Conservation (phyloP, 768 basidiomycete genomes). For the Sarcodon aspratus region DNA sequence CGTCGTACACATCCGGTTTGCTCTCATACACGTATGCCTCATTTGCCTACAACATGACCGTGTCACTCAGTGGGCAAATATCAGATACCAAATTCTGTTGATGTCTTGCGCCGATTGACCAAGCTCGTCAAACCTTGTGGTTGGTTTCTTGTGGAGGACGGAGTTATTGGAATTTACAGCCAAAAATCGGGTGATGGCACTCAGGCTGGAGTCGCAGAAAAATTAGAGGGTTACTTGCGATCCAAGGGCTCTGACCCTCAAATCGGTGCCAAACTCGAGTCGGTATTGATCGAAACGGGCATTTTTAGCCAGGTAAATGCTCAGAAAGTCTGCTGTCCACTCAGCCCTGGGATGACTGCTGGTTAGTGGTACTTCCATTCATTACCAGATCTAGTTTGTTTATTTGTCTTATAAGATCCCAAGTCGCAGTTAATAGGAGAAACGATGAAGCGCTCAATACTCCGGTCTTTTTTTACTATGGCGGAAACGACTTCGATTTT, state of each 20-base stretch:
- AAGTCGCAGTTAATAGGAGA: no score
- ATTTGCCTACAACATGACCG: background rate
- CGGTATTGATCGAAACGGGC: background rate
- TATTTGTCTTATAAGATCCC: no score
- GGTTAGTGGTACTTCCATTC: no score
- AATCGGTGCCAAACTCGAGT: constrained; percentile 1
- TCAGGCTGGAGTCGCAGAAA: background rate
- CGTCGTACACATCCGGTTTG: constrained; percentile 13
- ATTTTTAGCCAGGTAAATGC: constrained; percentile 1
- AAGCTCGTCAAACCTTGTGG: constrained; percentile 7
- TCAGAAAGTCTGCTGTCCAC: background rate
- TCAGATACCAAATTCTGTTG: constrained; percentile 9
- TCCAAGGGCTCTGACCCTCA: constrained; percentile 1
- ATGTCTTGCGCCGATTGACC: constrained; percentile 9
- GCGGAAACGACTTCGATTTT: no score
- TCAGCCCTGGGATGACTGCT: no score
- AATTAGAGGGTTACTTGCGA: background rate
- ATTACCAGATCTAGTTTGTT: no score
- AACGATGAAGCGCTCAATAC: no score
- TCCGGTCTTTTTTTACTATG: no score
- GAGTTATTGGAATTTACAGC: background rate
- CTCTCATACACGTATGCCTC: constrained; percentile 12
- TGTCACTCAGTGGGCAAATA: no score
- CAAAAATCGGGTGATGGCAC: no score
- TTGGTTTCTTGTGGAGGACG: constrained; percentile 13